Base-by-base conservation (phyloP, 345 rosid genomes). In the Firmiana major region DNA sequence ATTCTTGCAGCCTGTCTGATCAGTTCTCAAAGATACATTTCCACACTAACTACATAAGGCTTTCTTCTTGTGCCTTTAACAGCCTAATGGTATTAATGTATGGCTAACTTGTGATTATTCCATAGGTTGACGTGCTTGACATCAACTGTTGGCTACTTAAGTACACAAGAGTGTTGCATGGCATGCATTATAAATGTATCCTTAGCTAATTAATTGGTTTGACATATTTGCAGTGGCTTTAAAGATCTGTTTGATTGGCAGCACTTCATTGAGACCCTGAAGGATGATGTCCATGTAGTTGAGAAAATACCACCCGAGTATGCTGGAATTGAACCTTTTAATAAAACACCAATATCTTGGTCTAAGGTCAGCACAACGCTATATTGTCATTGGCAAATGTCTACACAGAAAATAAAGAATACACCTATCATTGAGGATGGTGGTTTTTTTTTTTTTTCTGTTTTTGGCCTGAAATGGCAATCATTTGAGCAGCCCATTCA, bases 201-300 rank as follows among this genome's bases (percentile, higher is more conserved):
- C 48, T 11, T 34, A 48, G 34, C 59, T 75, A 63, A 63, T 34
- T 75, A 62, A n/a, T 46, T 12, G n/a, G 60, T 46, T 11, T 80
- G 42, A 7, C 31, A 6, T 78, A 42, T 81, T 79, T 83, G 84
- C 87, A 96, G 98, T 81, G 97, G 87, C 81, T 93, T 96, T 80
- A 93, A 96, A 83, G 97, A 96, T 90, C 86, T 93, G 21, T 93
- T 96, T 91, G 89, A 93, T 79, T 92, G 99, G 99, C 84, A 80
- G 75, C 92, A 93, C 80, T 93, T 96, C 88, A 92, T 93, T 11
- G 84, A 90, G 79, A 89, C 90, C 19, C 75, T 96, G 81, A 87
- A 90, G 81, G 89, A 91, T 84, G 98, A 92, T 75, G 83, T 96
- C 78, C 97, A 90, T 83, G 86, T 93, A 75, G 94, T 93, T 67